Evolutionary conservation across 1,139 yeast species (phyloP), one percentile per base, ranked within the genome.

Genomic region (Lodderomyces theae): DNA sequence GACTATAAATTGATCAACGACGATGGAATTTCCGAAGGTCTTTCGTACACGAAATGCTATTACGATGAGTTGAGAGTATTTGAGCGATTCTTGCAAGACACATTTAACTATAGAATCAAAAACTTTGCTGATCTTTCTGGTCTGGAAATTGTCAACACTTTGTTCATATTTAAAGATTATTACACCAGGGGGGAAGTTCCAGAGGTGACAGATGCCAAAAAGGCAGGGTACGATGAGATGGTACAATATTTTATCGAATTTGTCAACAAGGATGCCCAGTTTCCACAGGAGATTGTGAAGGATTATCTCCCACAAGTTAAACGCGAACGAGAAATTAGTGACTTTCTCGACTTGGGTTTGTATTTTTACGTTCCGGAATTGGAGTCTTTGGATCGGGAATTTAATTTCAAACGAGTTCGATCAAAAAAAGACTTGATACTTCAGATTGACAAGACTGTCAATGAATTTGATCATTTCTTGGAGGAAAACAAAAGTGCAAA

Each of bases 121-220:
- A 43, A 42, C 7, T 60, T 63, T 38, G 48, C 45, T 16, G 63
- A 64, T 40, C 54, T 66, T 42, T 60, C 65, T 6, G 40, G 61
- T 7, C 43, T 55, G 8, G 70, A 66, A 44, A 42, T 63, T 5
- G 50, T 57, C 42, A 65, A 61, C 46, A 52, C 58, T 8, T 46
- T 64, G 28, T 61, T 58, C 45, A 54, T 61, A 21, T 65, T 63
- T 51, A 60, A 58, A 42, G 59, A 61, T 35, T 49, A 47, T 41
- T 58, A 58, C 41, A 39, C 42, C 35, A 56, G 57, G 38, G 53
- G 52, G 28, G 55, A 57, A 37, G 42, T 62, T 19, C 48, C 48
- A 5, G 43, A 45, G 4, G 49, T 61, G 31, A 51, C 45, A 37
- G 50, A 53, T 35, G 52, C 52, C 34, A 46, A 43, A 21, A n/a